phyloP scores from a whole-genome alignment of 192 early-diverging fungal genomes.

The Spinellus fusiger region DNA sequence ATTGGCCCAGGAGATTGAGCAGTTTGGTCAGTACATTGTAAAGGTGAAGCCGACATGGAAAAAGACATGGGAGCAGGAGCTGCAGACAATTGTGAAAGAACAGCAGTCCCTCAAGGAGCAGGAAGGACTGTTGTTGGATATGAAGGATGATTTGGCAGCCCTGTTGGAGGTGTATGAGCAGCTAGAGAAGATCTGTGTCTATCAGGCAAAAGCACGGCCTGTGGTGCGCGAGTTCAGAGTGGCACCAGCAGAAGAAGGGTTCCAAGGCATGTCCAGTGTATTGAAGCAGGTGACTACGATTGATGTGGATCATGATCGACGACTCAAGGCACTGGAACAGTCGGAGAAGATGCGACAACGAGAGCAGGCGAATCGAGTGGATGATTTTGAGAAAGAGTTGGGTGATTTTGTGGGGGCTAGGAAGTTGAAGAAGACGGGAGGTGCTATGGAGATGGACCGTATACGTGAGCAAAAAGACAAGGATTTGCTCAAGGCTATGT shows the following conservation, averaged over 20 bases:
- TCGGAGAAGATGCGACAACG: conserved; percentile 60
- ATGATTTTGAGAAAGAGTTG: conserved; percentile 75
- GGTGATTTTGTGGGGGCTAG: conserved; percentile 56
- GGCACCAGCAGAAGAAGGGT: conserved; percentile 51
- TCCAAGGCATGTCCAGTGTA: conserved; percentile 59
- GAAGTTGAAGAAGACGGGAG: conserved; percentile 71
- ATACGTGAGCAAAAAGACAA: conserved; percentile 60
- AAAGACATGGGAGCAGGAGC: conserved; percentile 77
- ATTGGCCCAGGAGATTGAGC: conserved; percentile 43
- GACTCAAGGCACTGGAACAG: conserved; percentile 59
- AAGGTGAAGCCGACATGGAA: conserved; percentile 69
- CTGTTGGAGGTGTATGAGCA: conserved; percentile 53
- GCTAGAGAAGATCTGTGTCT: conserved; percentile 53
- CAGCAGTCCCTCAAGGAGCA: conserved; percentile 78
- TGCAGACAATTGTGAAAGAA: conserved; percentile 76
- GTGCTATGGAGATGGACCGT: conserved; percentile 66
- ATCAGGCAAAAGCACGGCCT: conserved; percentile 43
- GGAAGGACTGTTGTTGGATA: conserved; percentile 60
- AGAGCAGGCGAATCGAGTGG: conserved; percentile 62
- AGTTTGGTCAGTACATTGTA: conserved; percentile 53
- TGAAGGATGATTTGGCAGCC: conserved; percentile 58
- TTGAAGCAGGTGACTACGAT: conserved; percentile 65
- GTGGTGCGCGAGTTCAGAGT: conserved; percentile 45
- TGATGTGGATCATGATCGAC: conserved; percentile 56
- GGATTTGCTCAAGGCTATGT: conserved; percentile 53